A percentile compares a stretch with the other conserved stretches of the same genome.
These are phyloP conservation scores for Alternaria sp. DNA, from an alignment of 2,329 filamentous ascomycete genomes.

Conservation along the genomic window DNA sequence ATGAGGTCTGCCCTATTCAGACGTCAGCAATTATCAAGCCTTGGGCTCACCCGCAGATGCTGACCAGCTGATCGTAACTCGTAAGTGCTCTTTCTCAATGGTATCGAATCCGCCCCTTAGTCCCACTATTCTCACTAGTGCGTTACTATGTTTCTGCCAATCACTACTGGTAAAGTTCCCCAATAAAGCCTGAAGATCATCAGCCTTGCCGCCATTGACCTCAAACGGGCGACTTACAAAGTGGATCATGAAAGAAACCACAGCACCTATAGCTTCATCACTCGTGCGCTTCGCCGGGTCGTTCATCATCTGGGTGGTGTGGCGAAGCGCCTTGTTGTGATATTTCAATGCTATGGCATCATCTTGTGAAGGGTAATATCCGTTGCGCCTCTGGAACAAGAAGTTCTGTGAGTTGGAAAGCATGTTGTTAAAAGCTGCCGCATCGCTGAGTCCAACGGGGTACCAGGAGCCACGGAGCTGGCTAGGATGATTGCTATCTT, in stretches of 20 bases:
- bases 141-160: conserved; percentile 33
- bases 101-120: conserved; percentile 32
- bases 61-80: conserved; percentile 40
- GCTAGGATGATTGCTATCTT: conserved; percentile 27
- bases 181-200: conserved; percentile 19
- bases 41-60: background rate
- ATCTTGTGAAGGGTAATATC: conserved; percentile 27
- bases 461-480: conserved; percentile 36
- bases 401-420: conserved; percentile 39
- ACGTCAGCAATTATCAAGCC: background rate
- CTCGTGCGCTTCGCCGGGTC: conserved; percentile 27
- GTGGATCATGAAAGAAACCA: conserved; percentile 37
- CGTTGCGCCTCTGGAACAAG: conserved; percentile 24
- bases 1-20: conserved; percentile 34
- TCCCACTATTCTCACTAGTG: conserved; percentile 28
- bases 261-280: conserved; percentile 25
- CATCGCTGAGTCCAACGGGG: conserved; percentile 30
- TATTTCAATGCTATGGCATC: conserved; percentile 27
- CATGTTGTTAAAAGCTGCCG: conserved; percentile 31
- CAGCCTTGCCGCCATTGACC: background rate
- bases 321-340: conserved; percentile 30
- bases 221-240: conserved; percentile 21
- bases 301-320: conserved; percentile 27
- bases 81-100: conserved; percentile 29
- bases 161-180: conserved; percentile 26